A percentile compares a stretch with the other conserved stretches of the same genome.
phyloP scores from a whole-genome alignment of 805 yeast genomes.

The Lipomyces starkeyi region DNA sequence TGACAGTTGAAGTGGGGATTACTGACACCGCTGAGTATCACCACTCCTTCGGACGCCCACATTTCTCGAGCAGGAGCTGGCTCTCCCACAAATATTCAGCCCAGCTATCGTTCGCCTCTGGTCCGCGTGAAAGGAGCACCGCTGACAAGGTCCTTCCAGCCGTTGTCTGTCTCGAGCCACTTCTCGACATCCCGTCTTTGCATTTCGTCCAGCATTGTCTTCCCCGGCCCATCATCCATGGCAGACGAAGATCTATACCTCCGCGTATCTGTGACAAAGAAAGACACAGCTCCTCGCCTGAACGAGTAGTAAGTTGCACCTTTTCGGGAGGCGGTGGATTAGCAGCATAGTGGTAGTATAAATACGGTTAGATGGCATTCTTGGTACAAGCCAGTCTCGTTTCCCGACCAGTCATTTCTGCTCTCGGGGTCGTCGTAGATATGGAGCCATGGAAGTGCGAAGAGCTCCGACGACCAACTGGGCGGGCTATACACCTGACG shows the following conservation, averaged over 20 bases:
- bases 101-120: slow-evolving; percentile 2
- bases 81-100: not conserved
- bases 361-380: not conserved
- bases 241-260: slow-evolving; percentile 1
- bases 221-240: not conserved
- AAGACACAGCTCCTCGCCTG: not conserved
- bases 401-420: not conserved
- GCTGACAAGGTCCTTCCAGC: not conserved
- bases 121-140: not conserved
- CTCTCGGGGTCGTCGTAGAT: not conserved
- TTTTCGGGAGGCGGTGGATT: not conserved
- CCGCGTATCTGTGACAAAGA: not conserved
- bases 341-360: not conserved
- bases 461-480: not conserved
- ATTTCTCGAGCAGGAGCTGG: not conserved
- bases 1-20: not conserved
- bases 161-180: not conserved
- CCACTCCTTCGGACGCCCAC: not conserved
- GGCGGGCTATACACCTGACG: slow-evolving; percentile 4
- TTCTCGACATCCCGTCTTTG: not conserved
- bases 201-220: not conserved
- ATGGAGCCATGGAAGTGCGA: not conserved
- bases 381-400: not conserved
- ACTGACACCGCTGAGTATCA: not conserved
- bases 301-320: not conserved